Base-by-base conservation (phyloP, 495 filamentous ascomycete genomes). In the Aspergillus incahuasiensis region DNA sequence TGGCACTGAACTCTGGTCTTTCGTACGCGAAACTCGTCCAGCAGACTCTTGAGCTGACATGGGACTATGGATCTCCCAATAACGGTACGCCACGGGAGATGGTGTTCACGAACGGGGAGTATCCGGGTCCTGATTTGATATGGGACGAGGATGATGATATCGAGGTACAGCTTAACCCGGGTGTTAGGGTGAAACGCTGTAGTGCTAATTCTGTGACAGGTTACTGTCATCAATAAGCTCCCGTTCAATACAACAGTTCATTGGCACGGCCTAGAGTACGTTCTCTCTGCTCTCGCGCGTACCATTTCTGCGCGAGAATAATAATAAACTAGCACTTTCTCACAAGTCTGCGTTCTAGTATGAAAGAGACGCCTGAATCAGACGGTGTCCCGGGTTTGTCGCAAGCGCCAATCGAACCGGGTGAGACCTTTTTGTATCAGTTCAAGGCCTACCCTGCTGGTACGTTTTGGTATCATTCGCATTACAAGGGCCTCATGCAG, bases 71-170 rank as follows among this genome's bases (percentile, higher is more conserved):
- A 48, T 11, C 32, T 24, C 24, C 47, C 16, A 19, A 54, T 49
- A 22, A 53, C 43, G 62, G 55, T 6, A 30, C 47, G 22, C 34
- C 43, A 30, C 57, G 76, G 44, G 54, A 76, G 16, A 65, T 81
- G 19, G 68, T 84, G 12, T 71, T 80, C 9, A 76, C 79, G 52
- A 85, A 85, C 63, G 79, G 78, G 2, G 75, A 79, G 18, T 80
- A 74, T 43, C 82, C 82, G 0, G 81, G 79, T 0, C 82, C 81
- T 0, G 49, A 73, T 69, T 81, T 55, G 73, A 76, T 52, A 61
- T 79, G 11, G 72, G 79, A 62, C 75, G 53, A 82, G 71, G 81
- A 78, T 20, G 80, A 85, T 64, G 71, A 70, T 39, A 77, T 84
- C 56, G 73, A 83, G 52, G 77, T 84, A 21, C 71, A 71, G 18